Conservation (phyloP, 805 yeast species). For the Starmerella kuoi region DNA sequence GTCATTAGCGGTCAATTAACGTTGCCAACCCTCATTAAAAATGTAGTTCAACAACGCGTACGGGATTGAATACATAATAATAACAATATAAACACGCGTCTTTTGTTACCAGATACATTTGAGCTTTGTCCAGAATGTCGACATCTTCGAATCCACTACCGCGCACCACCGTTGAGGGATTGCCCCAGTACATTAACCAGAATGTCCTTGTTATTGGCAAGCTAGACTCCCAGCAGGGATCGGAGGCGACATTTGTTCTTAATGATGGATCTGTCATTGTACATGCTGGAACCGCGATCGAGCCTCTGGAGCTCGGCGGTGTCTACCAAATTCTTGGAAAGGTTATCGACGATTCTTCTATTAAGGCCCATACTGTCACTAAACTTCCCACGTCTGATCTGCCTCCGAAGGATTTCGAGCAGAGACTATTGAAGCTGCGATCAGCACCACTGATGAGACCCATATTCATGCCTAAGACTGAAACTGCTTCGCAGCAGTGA, state of each 20-base stretch:
- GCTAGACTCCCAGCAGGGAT: constrained; percentile 25
- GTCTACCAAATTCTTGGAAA: constrained; percentile 30
- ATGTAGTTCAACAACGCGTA: too few species aligned
- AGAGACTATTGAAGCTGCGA: constrained; percentile 5
- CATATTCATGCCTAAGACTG: constrained; percentile 1
- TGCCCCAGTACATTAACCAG: constrained; percentile 13
- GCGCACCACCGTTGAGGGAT: constrained; percentile 4
- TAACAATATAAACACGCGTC: too few species aligned
- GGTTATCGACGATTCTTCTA: constrained; percentile 25
- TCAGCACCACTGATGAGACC: constrained; percentile 7
- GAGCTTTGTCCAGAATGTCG: too few species aligned
- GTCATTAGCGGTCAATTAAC: too few species aligned
- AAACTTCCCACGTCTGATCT: constrained; percentile 20
- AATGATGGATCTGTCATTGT: constrained; percentile 27
- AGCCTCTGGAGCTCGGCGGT: constrained; percentile 22
- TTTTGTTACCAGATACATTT: too few species aligned
- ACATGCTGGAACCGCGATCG: constrained; percentile 17
- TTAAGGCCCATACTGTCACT: constrained; percentile 22
- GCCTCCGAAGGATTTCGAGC: constrained; percentile 16
- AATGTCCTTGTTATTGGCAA: constrained; percentile 29
- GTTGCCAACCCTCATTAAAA: too few species aligned
- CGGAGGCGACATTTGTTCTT: constrained; percentile 23
- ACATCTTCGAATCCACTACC: background rate
- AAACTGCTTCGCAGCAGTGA: background rate
- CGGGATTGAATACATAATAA: too few species aligned